Evolutionary conservation across 345 rosid genomes (phyloP).

Genomic region (Rubroshorea leprosula): DNA sequence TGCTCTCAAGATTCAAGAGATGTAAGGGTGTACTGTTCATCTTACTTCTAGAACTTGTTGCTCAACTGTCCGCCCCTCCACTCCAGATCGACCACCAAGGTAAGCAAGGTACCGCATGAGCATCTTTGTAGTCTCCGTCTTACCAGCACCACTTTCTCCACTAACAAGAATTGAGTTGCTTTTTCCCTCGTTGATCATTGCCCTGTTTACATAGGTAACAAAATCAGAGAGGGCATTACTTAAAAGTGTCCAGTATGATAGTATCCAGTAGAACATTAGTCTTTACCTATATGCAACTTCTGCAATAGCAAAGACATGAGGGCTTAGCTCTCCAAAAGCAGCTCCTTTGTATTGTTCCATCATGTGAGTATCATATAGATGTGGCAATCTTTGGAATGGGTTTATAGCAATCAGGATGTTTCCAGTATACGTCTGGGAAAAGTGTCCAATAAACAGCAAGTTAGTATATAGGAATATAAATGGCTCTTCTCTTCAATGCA

Average conservation of each 20-base stretch:
- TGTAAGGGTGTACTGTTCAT: conserved; percentile 4
- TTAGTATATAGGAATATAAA: neutral
- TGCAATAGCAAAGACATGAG: conserved; percentile 93
- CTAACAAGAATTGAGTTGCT: conserved; percentile 91
- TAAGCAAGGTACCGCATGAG: conserved; percentile 91
- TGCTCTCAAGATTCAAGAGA: conserved; percentile 5
- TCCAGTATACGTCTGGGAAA: conserved; percentile 81
- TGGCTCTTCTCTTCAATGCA: neutral
- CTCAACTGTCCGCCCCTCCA: conserved; percentile 92
- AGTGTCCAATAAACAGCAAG: conserved; percentile 11
- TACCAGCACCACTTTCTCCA: conserved; percentile 99
- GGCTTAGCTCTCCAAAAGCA: conserved; percentile 79
- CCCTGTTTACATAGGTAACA: conserved; percentile 35
- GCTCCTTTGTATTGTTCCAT: conserved; percentile 89
- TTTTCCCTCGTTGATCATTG: conserved; percentile 83
- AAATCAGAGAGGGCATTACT: neutral
- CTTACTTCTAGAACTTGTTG: conserved; percentile 92
- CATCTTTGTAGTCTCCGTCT: conserved; percentile 97
- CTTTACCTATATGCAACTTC: conserved; percentile 82
- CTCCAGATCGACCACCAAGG: conserved; percentile 87
- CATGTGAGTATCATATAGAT: conserved; percentile 86
- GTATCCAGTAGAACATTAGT: neutral
- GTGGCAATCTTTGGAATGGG: conserved; percentile 93
- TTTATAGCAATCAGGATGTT: conserved; percentile 83
- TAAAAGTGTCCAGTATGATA: neutral